Conservation (phyloP, 495 filamentous ascomycete genomes). For the Glonium stellatum region DNA sequence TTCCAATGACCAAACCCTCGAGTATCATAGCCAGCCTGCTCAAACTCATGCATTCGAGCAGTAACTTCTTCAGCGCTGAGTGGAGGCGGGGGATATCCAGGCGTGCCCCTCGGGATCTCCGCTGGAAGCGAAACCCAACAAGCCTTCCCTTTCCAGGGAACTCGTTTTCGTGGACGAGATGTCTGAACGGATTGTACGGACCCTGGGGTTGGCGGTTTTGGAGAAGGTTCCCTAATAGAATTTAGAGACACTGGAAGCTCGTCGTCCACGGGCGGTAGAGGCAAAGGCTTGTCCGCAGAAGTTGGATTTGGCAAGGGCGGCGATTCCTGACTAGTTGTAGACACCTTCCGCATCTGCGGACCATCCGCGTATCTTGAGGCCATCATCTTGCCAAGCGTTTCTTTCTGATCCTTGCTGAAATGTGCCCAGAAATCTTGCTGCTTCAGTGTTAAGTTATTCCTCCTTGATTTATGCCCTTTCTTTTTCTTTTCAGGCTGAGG, state of each 20-base stretch:
- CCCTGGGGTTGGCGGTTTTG: constrained; percentile 3
- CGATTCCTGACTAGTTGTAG: constrained; percentile 12
- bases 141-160: constrained; percentile 33
- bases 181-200: constrained; percentile 5
- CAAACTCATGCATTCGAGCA: constrained; percentile 61
- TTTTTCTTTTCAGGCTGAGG: neutral
- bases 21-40: constrained; percentile 66
- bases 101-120: constrained; percentile 24
- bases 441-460: constrained; percentile 34
- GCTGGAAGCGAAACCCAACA: constrained; percentile 30
- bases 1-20: constrained; percentile 52
- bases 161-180: constrained; percentile 30
- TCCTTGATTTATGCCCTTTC: constrained; percentile 29
- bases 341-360: constrained; percentile 19
- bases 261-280: constrained; percentile 3
- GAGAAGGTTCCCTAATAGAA: constrained; percentile 2
- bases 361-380: constrained; percentile 27
- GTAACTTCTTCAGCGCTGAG: constrained; percentile 56
- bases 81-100: constrained; percentile 42
- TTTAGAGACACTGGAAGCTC: constrained; percentile 1
- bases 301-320: constrained; percentile 4
- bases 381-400: constrained; percentile 32
- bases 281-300: neutral
- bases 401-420: constrained; percentile 24
- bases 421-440: constrained; percentile 36